These are phyloP conservation scores for Aureoboletus auriporus DNA, from an alignment of 768 basidiomycete genomes.

Conservation along the genomic window DNA sequence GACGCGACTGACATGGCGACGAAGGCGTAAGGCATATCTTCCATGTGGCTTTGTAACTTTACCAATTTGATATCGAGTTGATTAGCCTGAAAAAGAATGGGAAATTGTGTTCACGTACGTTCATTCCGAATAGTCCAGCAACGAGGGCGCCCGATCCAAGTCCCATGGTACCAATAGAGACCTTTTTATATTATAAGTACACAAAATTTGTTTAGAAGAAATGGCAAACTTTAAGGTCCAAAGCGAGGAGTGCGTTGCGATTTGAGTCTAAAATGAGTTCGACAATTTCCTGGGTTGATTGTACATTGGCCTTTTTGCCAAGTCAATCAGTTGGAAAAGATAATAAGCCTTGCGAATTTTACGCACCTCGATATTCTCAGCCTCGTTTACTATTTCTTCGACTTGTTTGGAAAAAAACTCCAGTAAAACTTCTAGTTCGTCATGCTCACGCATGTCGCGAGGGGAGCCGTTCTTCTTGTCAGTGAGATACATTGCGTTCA, in stretches of 20 bases:
- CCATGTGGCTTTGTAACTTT: constrained; percentile 73
- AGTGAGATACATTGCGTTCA: constrained; percentile 92
- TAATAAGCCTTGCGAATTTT: neutral
- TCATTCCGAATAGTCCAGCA: constrained; percentile 95
- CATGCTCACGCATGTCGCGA: constrained; percentile 77
- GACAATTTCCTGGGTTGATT: constrained; percentile 97
- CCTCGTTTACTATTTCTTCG: constrained; percentile 93
- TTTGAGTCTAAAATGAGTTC: constrained; percentile 96
- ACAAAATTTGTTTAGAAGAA: neutral
- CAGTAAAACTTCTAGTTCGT: constrained; percentile 89
- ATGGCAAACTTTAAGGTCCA: constrained; percentile 74
- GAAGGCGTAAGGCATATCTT: constrained; percentile 73
- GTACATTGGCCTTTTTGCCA: constrained; percentile 65
- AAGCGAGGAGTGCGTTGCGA: constrained; percentile 84
- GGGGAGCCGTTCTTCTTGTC: constrained; percentile 65
- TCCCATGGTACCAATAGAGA: constrained; percentile 94
- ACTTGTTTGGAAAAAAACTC: constrained; percentile 96
- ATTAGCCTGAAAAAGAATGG: constrained; percentile 21
- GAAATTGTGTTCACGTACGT: constrained; percentile 51
- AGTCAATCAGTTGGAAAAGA: neutral
- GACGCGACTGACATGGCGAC: constrained; percentile 58
- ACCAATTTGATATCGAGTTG: constrained; percentile 17
- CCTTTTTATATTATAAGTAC: constrained; percentile 36
- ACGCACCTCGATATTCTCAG: constrained; percentile 77
- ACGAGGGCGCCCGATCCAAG: constrained; percentile 86